Evolutionary conservation across 805 yeast genomes (phyloP), one percentile per base, ranked within the genome.

Genomic region (Metahyphopichia silvanorum): DNA sequence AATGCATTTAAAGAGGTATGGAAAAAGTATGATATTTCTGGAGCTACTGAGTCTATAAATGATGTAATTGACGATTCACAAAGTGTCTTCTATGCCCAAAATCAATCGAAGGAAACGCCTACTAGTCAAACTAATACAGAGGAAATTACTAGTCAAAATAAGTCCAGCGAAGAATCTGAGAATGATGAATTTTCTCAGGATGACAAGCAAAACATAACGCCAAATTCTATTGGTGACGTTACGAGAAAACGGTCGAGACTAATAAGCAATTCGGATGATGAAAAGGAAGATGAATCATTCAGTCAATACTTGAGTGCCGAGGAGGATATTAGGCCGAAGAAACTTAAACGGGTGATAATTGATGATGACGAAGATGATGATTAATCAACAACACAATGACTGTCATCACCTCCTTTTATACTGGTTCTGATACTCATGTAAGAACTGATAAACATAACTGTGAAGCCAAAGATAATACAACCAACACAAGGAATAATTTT

Each of bases 371-470:
- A 50, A 20, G 13, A 31, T 26, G 21, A 19, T 10, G 12, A 15
- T 35, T 49, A 55, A 35, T 58, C 66, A 16, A 43, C 57, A 25
- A 61, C 65, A 54, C 86, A 80, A 40, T 78, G 82, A 17, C 66
- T 74, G 14, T 58, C 71, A 8, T 57, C 61, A 7, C 56, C 64
- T 23, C 37, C 42, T 7, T 56, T 51, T 10, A 70, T 21, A 16
- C 78, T 63, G 23, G 69, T 63, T 11, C 68, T 38, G 3, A 86
- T 66, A 1, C 94, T 85, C 66, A 83, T 89, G 13, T 73, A 59
- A 0, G 95, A 80, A n/a, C 95, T 84, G 10, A 87, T 63, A 19
- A 86, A 41, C 93, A 91, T 83, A 11, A 91, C 83, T 2, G 73
- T 40, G 22, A 79, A 57, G 0, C 98, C 98, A 57, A 91, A 87